Base-by-base conservation (phyloP, 2,329 filamentous ascomycete species). In the Aspergillus sp. region DNA sequence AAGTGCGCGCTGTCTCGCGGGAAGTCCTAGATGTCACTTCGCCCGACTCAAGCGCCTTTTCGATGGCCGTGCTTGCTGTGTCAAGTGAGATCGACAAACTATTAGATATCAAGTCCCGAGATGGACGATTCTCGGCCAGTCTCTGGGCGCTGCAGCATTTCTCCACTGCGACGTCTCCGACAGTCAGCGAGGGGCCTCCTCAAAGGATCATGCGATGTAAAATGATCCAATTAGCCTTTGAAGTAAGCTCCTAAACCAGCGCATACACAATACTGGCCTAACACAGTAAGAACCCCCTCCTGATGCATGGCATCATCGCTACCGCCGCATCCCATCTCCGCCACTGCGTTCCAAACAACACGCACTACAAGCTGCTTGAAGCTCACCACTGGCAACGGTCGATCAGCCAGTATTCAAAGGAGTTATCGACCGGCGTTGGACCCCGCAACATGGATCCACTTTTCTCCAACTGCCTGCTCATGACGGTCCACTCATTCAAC, bases 331-430 rank as follows among this genome's bases (percentile, higher is more conserved):
- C 62, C 13, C 66, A 69, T 46, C 62, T 73, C 36, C 61, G 63
- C 44, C 62, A 62, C 41, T 47, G 63, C 9, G 36, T 66, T 20
- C 61, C 64, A 1, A 57, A 64, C 13, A 63, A 62, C 17, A 61
- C 49, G 42, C 54, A 53, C 9, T 68, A 65, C 59, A 62, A 58
- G 26, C 24, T 69, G 5, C 58, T 62, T 30, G 67, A 67, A 58
- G 60, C 66, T 3, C 68, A 69, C 50, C 72, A 74, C 54, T 74
- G 71, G 69, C 66, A 70, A 48, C 63, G 63, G 24, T 65, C 71
- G 10, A 65, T 75, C 30, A 57, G 53, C 6, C 63, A 67, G 26
- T 74, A 74, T 53, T 62, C 66, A 14, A 48, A 55, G 4, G 72
- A 71, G 45, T 54, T 75, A 13, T 47, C 60, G 6, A 45, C 35